A percentile compares a stretch with the other conserved stretches of the same genome.
Conservation (phyloP, 768 basidiomycete species). For the Panaeolus papilionaceus region DNA sequence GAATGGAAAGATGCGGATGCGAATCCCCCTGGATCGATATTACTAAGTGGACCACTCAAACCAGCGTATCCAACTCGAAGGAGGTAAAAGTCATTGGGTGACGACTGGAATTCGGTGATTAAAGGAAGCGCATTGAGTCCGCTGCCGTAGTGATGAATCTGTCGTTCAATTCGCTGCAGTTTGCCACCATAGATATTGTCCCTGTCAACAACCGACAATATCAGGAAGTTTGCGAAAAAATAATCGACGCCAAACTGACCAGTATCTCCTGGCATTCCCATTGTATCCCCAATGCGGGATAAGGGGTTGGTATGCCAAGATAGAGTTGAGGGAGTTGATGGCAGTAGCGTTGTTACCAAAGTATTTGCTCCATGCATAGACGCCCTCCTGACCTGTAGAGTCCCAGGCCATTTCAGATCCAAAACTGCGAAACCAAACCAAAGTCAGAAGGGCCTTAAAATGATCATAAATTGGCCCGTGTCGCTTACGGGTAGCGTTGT, state of each 20-base stretch:
- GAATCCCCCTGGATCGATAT: constrained; percentile 64
- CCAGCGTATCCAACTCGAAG: constrained; percentile 61
- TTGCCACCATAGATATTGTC: constrained; percentile 65
- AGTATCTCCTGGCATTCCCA: constrained; percentile 63
- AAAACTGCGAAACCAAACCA: constrained; percentile 39
- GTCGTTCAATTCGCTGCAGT: constrained; percentile 58
- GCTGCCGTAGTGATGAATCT: constrained; percentile 65
- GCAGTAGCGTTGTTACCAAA: constrained; percentile 60
- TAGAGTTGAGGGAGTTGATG: constrained; percentile 58
- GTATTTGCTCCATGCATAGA: constrained; percentile 58
- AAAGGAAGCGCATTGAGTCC: constrained; percentile 63
- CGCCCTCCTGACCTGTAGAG: constrained; percentile 63
- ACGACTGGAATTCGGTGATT: constrained; percentile 51
- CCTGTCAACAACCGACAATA: constrained; percentile 36
- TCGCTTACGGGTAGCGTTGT: constrained; percentile 55
- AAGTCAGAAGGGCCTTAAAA: constrained; percentile 9
- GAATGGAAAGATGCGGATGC: constrained; percentile 67
- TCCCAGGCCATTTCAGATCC: constrained; percentile 69
- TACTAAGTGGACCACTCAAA: constrained; percentile 56
- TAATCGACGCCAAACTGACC: constrained; percentile 37
- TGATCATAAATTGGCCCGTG: not conserved
- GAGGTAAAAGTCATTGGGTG: constrained; percentile 55
- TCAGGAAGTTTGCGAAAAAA: not conserved
- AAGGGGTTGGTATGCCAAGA: constrained; percentile 61
- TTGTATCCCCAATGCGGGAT: constrained; percentile 70